These are phyloP conservation scores for Exophiala sideris DNA, from an alignment of 2,329 filamentous ascomycete genomes.

Conservation along the genomic window DNA sequence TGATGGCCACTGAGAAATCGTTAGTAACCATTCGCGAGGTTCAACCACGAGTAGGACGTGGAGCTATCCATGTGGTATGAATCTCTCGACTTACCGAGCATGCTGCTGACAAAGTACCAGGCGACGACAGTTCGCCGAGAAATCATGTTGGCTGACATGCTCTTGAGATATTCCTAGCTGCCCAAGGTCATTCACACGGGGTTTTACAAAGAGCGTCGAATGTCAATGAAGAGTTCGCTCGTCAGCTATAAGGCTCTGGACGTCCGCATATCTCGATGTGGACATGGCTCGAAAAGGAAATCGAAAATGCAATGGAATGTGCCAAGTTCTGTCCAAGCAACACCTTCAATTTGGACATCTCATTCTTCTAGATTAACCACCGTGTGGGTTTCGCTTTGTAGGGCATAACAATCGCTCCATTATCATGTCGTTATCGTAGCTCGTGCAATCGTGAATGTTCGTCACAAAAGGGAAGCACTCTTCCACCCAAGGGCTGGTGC, in stretches of 20 bases:
- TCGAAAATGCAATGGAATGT: slow-evolving; percentile 8
- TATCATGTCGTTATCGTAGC: too few species aligned
- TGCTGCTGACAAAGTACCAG: neutral
- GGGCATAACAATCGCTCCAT: too few species aligned
- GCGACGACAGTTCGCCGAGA: neutral
- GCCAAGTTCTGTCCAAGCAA: neutral
- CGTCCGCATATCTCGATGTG: neutral
- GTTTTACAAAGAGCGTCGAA: neutral
- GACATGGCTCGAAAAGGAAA: slow-evolving; percentile 3
- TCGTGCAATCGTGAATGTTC: neutral
- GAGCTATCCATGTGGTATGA: neutral
- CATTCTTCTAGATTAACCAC: neutral
- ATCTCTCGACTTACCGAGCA: neutral
- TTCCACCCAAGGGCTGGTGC: neutral
- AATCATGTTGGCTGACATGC: neutral
- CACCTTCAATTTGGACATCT: neutral
- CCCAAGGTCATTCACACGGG: neutral
- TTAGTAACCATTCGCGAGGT: neutral
- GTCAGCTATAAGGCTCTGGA: neutral
- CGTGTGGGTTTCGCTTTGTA: neutral
- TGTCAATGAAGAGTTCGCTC: neutral
- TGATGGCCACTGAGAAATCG: neutral
- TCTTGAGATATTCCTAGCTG: neutral
- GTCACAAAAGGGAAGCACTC: neutral
- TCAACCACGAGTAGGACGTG: neutral